Percentiles rank a stretch among this genome's conserved stretches.
phyloP scores from a whole-genome alignment of 179 eudicot genomes.

The Dionaea muscipula region DNA sequence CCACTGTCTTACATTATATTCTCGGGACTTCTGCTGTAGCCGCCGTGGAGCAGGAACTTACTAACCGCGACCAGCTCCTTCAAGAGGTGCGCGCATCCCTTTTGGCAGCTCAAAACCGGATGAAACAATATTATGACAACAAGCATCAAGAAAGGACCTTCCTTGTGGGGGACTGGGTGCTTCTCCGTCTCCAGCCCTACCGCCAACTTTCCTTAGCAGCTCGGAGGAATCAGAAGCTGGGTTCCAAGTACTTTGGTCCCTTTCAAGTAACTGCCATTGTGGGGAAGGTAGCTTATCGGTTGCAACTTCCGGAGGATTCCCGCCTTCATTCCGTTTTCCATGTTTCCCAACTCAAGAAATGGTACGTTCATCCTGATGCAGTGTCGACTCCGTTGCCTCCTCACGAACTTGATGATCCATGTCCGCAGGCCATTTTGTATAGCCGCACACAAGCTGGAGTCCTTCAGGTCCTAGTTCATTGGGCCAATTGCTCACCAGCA shows the following conservation, averaged over 20 bases:
- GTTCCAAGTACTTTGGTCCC: background rate
- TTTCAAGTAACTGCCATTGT: background rate
- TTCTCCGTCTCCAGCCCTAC: constrained; percentile 1
- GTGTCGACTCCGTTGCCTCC: no score
- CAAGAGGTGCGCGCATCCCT: background rate
- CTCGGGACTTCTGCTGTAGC: background rate
- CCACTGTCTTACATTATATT: background rate
- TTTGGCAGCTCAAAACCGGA: constrained; percentile 1
- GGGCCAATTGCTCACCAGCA: no score
- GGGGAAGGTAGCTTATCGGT: constrained; percentile 1
- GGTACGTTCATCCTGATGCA: no score
- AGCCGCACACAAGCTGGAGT: no score
- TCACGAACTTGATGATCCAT: no score
- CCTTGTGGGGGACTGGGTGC: background rate
- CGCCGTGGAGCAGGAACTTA: background rate
- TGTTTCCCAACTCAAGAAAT: constrained; percentile 2
- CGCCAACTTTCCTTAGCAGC: background rate
- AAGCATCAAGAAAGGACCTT: background rate
- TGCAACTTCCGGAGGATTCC: background rate
- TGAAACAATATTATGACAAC: background rate
- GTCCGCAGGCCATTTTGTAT: no score
- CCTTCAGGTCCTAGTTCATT: no score
- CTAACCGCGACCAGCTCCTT: background rate
- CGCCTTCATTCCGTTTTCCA: background rate
- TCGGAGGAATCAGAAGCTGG: background rate